phyloP scores from a whole-genome alignment of 2,329 filamentous ascomycete species.

The Plectosphaerella sp. region DNA sequence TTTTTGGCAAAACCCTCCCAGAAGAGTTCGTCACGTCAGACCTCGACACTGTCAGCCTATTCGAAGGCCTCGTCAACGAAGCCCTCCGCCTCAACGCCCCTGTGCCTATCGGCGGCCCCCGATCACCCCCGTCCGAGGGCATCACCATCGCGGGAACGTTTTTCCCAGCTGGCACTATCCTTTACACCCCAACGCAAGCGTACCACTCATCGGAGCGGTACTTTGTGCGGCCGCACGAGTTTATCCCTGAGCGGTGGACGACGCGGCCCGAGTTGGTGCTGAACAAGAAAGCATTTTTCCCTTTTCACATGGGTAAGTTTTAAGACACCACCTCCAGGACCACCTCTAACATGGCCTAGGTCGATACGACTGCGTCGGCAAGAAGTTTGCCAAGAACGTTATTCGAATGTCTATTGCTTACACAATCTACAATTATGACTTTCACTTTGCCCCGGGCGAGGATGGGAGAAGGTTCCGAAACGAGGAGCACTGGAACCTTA shows the following conservation, averaged over 20 bases:
- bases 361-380: slow-evolving; percentile 8
- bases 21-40: slow-evolving; percentile 7
- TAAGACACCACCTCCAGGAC: neutral
- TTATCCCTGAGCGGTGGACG: slow-evolving; percentile 18
- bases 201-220: slow-evolving; percentile 14
- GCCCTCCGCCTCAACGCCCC: slow-evolving; percentile 30
- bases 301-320: slow-evolving; percentile 19
- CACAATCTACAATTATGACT: slow-evolving; percentile 10
- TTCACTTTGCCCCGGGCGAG: slow-evolving; percentile 7
- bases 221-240: slow-evolving; percentile 16
- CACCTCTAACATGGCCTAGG: neutral
- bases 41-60: slow-evolving; percentile 18
- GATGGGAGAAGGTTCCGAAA: slow-evolving; percentile 1
- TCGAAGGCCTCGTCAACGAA: slow-evolving; percentile 35
- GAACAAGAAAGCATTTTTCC: slow-evolving; percentile 17
- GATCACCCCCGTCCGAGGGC: slow-evolving; percentile 32
- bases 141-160: slow-evolving; percentile 23
- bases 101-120: slow-evolving; percentile 25
- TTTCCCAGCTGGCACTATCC: slow-evolving; percentile 28
- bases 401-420: slow-evolving; percentile 6
- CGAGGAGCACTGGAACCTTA: slow-evolving; percentile 3
- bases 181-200: slow-evolving; percentile 22
- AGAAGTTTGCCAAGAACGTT: slow-evolving; percentile 7
- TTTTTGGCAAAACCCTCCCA: slow-evolving; percentile 6
- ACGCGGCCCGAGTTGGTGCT: slow-evolving; percentile 11